Evolutionary conservation across 2,329 filamentous ascomycete genomes (phyloP), one percentile per base, ranked within the genome.

Genomic region (Tothia fuscella): DNA sequence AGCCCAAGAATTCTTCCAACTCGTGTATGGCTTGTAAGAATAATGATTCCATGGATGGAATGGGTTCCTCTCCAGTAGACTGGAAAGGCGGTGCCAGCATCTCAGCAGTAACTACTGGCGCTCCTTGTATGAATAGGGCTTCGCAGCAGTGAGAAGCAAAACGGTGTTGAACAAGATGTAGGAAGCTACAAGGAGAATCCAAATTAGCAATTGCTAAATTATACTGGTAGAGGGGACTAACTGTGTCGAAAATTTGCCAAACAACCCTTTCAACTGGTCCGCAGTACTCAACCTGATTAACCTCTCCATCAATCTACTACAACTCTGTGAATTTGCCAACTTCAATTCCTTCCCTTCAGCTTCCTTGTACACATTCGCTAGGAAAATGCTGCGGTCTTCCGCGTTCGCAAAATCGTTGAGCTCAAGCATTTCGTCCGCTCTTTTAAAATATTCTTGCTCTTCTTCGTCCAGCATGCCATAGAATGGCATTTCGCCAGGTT

Each of bases 141-240:
- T 98, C 91, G 58, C 88, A 95, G 63, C 89, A 96, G 66, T 98
- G 91, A 46, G 88, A 93, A 4, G 91, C 91, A 55, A 98, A 98
- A 14, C 91, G 82, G 63, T 98, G 91, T 58, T 93, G 88, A 39
- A 95, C 79, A 21, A 98, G 73, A 52, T 88, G 81, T 45, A 89
- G 67, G 61, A 96, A 93, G 61, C 70, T 74, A 51, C 26, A n/a
- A n/a, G n/a, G n/a, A n/a, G n/a, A 5, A 30, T 14, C 21, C 22
- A 45, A 21, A 17, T 46, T 46, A 40, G 43, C 14, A 20, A 14
- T 4, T 28, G 5, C 45, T 50, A 35, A 49, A n/a, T 10, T 25
- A 2, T 2, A 34, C 9, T 3, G 6, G 12, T 14, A 13, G 5
- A 4, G 35, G 22, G 30, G 14, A 65, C 69, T 48, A 57, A 73